phyloP scores from a whole-genome alignment of 495 filamentous ascomycete genomes.

The Xylaria nigripes region DNA sequence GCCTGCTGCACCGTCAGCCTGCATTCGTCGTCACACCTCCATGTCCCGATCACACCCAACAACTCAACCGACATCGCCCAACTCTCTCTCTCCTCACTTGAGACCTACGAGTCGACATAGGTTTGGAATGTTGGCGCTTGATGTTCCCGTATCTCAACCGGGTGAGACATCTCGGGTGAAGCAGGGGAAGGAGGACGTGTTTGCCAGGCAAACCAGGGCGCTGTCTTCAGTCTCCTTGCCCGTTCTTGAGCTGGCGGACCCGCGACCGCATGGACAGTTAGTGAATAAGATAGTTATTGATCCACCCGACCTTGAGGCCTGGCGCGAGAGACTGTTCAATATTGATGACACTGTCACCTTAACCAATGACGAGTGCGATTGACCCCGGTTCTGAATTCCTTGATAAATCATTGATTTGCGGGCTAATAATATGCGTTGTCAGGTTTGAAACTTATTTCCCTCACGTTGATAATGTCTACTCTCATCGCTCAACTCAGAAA shows the following conservation, averaged over 20 bases:
- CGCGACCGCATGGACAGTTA: slow-evolving; percentile 46
- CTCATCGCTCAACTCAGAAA: slow-evolving; percentile 76
- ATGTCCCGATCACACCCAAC: slow-evolving; percentile 26
- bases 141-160: slow-evolving; percentile 27
- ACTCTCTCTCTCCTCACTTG: slow-evolving; percentile 26
- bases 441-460: slow-evolving; percentile 87
- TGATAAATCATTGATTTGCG: slow-evolving; percentile 8
- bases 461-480: slow-evolving; percentile 87
- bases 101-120: slow-evolving; percentile 23
- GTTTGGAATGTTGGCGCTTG: slow-evolving; percentile 40
- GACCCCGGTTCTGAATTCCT: neutral
- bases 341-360: slow-evolving; percentile 67
- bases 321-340: slow-evolving; percentile 70
- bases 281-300: slow-evolving; percentile 52
- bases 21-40: slow-evolving; percentile 16
- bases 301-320: slow-evolving; percentile 61
- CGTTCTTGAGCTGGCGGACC: slow-evolving; percentile 26
- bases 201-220: slow-evolving; percentile 14
- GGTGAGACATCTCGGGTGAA: slow-evolving; percentile 31
- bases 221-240: slow-evolving; percentile 13
- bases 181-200: slow-evolving; percentile 23
- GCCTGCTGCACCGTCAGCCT: slow-evolving; percentile 21
- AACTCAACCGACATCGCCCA: slow-evolving; percentile 23
- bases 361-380: slow-evolving; percentile 68
- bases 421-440: neutral